Base-by-base conservation (phyloP, 164 flowering plant species). In the Tetrastigma voinierianum region DNA sequence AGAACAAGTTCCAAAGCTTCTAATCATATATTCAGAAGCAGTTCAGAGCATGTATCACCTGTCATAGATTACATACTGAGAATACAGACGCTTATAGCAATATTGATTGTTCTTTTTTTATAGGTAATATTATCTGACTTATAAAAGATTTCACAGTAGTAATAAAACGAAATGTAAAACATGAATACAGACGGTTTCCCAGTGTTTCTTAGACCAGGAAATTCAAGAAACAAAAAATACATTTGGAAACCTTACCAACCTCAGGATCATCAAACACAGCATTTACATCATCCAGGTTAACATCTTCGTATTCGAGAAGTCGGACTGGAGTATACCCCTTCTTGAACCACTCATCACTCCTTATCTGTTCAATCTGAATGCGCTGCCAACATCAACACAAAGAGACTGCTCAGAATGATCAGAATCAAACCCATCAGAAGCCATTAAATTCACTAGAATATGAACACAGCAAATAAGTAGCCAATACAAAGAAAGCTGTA, bases 211-310 rank as follows among this genome's bases (percentile, higher is more conserved):
- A 32, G 40, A 32, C 40, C 40, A 5, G 19, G 4, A 10, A 40
- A 17, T 12, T 14, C 40, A 52, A 25, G 20, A 20, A 55, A 32
- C 10, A 44, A 57, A 57, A 16, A 59, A n/a, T 19, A 32, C 17
- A 55, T 20, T 20, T 56, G 8, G 69, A 72, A 65, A 43, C 67
- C 69, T 67, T 65, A 81, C 90, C 67, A 72, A 93, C 98, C 97
- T 90, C 97, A 40, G 88, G 76, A 74, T 88, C 87, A 77, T 87
- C 86, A 85, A 96, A 93, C 68, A 71, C 88, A 51, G 97, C 98
- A 87, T 90, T 80, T 19, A 96, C 77, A 74, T 93, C 99, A 80
- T 96, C 98, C 68, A 96, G 81, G 66, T 93, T 90, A 65, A 96
- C 86, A 74, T 89, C 98, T 81, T 90, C 99, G 56, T 84, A 82